Conservation (phyloP, 768 basidiomycete species). For the Nidularia sp. region DNA sequence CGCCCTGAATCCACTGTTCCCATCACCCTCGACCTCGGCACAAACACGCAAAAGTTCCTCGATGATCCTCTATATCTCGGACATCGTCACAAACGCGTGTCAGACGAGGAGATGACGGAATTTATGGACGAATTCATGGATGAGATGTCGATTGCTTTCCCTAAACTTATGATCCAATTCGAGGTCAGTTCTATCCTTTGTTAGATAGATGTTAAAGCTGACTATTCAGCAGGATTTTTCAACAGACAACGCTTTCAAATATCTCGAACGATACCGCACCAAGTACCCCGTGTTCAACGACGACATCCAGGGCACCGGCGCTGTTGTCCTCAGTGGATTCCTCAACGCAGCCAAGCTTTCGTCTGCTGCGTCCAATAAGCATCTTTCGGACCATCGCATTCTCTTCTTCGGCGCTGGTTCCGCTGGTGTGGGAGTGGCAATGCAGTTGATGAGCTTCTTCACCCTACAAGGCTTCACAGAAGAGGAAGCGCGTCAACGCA, state of each 20-base stretch:
- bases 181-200: constrained; percentile 62
- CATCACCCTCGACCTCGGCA: constrained; percentile 85
- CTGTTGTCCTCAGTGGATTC: constrained; percentile 88
- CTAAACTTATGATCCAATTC: constrained; percentile 82
- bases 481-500: constrained; percentile 71
- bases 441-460: constrained; percentile 88
- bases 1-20: constrained; percentile 77
- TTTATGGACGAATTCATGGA: constrained; percentile 95
- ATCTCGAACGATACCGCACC: constrained; percentile 71
- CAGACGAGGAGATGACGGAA: constrained; percentile 60
- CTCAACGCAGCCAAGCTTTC: constrained; percentile 82
- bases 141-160: constrained; percentile 72
- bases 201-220: too few relatives aligned
- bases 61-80: constrained; percentile 91
- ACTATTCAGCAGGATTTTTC: constrained; percentile 98
- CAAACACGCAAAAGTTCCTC: constrained; percentile 75
- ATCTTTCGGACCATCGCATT: constrained; percentile 74
- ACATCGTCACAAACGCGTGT: constrained; percentile 63
- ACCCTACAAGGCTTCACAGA: constrained; percentile 70
- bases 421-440: constrained; percentile 89
- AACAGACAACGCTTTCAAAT: constrained; percentile 86
- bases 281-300: constrained; percentile 85
- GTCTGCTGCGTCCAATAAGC: constrained; percentile 62
- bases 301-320: constrained; percentile 89
- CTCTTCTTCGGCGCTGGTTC: constrained; percentile 93